Evolutionary conservation across 2,329 filamentous ascomycete species (phyloP).

Genomic region (Trichoderma asperellum): DNA sequence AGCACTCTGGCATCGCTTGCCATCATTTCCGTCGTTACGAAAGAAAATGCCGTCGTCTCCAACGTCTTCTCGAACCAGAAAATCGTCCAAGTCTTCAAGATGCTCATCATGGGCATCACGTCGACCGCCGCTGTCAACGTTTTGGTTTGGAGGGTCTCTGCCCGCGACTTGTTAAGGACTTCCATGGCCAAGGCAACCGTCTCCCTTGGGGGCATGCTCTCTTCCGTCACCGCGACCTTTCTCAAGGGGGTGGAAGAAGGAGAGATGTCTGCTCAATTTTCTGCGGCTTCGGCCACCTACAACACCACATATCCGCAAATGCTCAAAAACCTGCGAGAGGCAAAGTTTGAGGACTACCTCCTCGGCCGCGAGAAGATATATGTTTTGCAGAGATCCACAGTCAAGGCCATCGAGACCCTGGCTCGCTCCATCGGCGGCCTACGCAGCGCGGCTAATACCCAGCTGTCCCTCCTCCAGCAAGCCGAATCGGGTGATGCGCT

Average conservation of each 20-base stretch:
- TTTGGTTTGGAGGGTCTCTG: constrained; percentile 74
- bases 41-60: constrained; percentile 79
- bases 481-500: constrained; percentile 33
- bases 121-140: constrained; percentile 71
- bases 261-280: constrained; percentile 64
- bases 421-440: constrained; percentile 85
- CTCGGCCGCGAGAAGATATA: constrained; percentile 77
- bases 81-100: constrained; percentile 63
- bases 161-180: constrained; percentile 68
- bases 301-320: constrained; percentile 62
- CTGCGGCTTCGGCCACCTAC: constrained; percentile 63
- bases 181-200: constrained; percentile 74
- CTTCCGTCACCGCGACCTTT: constrained; percentile 77
- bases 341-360: constrained; percentile 82
- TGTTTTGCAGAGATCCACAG: constrained; percentile 72
- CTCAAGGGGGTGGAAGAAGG: constrained; percentile 78
- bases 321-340: constrained; percentile 75
- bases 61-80: constrained; percentile 72
- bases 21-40: constrained; percentile 82
- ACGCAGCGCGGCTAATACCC: constrained; percentile 81
- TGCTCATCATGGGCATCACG: constrained; percentile 76
- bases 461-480: constrained; percentile 78
- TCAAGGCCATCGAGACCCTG: constrained; percentile 78
- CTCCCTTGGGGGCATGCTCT: constrained; percentile 76
- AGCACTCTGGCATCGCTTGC: constrained; percentile 82